Percentiles rank a stretch among this genome's conserved stretches.
Conservation (phyloP, 2,329 filamentous ascomycete species). For the Pseudogymnoascus sp. region DNA sequence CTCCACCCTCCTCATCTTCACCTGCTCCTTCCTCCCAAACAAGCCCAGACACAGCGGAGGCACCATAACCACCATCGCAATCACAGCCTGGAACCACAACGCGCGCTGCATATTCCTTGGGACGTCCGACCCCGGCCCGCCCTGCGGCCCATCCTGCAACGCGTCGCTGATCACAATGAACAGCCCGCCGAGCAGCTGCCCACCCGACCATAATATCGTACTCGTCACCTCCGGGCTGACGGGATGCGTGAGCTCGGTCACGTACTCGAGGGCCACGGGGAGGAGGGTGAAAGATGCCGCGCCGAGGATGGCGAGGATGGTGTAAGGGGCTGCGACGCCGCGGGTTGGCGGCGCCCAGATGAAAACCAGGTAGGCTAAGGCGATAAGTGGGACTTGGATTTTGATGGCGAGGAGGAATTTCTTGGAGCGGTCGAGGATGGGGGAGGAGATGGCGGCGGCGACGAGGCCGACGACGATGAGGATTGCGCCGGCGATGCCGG, state of each 20-base stretch:
- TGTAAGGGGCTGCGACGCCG: conserved; percentile 59
- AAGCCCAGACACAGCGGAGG: conserved; percentile 62
- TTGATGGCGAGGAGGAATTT: conserved; percentile 68
- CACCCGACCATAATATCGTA: conserved; percentile 76
- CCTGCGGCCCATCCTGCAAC: conserved; percentile 44
- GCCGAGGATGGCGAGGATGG: conserved; percentile 68
- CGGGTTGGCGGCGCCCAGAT: conserved; percentile 66
- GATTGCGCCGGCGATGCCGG: conserved; percentile 82
- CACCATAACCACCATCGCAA: conserved; percentile 59
- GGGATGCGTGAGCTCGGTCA: conserved; percentile 82
- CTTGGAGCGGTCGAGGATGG: conserved; percentile 80
- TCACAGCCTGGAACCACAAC: conserved; percentile 70
- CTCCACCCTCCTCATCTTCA: conserved; percentile 44
- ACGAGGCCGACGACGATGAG: conserved; percentile 85
- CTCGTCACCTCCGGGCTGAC: conserved; percentile 78
- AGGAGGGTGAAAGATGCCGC: conserved; percentile 73
- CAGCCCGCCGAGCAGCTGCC: conserved; percentile 75
- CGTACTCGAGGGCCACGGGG: conserved; percentile 76
- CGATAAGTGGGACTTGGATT: conserved; percentile 66
- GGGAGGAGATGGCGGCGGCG: conserved; percentile 65
- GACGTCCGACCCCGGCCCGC: conserved; percentile 30
- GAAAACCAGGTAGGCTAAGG: conserved; percentile 65
- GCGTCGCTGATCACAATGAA: conserved; percentile 81
- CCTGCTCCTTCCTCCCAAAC: conserved; percentile 53
- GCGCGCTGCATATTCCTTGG: conserved; percentile 66